Base-by-base conservation (phyloP, 139 green algal species). In the Nannochloris sp. region DNA sequence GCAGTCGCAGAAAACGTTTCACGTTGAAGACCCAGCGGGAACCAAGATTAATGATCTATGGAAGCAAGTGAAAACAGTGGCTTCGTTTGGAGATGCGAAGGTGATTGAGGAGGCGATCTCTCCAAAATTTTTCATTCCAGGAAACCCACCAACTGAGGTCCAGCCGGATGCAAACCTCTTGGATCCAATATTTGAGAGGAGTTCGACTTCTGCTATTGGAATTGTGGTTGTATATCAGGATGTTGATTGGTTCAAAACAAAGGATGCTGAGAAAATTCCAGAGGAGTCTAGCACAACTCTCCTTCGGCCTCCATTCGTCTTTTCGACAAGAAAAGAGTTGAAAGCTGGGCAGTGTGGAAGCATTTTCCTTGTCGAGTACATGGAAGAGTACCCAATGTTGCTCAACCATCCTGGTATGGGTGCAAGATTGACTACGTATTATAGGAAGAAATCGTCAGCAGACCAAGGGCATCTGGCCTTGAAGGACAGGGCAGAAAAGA, bases 371-470 rank as follows among this genome's bases (percentile, higher is more conserved):
- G 23, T 84, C 40, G 86, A 91, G 77, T 94, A 95, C 71, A 63
- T 87, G 51, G 84, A 95, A 65, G 78, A 95, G 72, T 30, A 33
- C 23, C 87, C 87, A 1, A 59, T 80, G 46, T 73, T 95, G 29
- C 75, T 95, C 13, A 81, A 70, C 25, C 71, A 82, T 2, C 75
- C 80, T 36, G 87, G 85, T 50, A 95, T 95, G 87, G 87, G 85
- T 13, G 79, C 71, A 5, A 71, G 67, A 8, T 69, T 95, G 25
- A 69, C 70, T 13, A 87, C 81, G 0, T 95, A 84, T 71, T 94
- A 94, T 59, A 67, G 81, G 29, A 85, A 85, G 59, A 59, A 50
- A 25, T 65, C 53, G 10, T 11, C 67, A 1, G 68, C 56, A 10
- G 86, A 92, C 59, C 57, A 23, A 14, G 66, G 36, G 26, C 31